phyloP scores from a whole-genome alignment of 805 yeast genomes.

The Candida ficus region DNA sequence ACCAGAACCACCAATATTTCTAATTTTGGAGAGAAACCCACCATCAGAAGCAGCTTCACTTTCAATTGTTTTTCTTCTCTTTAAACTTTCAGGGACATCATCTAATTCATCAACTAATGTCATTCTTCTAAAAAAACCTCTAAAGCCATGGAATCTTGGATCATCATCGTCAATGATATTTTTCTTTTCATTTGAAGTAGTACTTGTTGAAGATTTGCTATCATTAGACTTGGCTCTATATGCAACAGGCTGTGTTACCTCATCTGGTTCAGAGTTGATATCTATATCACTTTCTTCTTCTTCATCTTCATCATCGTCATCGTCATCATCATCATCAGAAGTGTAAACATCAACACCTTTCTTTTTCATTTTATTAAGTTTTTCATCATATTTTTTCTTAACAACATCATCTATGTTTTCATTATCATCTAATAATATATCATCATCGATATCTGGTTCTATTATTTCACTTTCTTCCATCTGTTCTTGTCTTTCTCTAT shows the following conservation, averaged over 20 bases:
- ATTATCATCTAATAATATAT: conserved; percentile 1
- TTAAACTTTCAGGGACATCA: conserved; percentile 10
- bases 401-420: conserved; percentile 8
- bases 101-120: conserved; percentile 18
- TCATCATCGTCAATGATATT: conserved; percentile 6
- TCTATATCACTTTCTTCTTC: conserved; percentile 21
- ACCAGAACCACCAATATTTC: conserved; percentile 29
- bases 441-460: conserved; percentile 6
- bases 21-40: conserved; percentile 25
- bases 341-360: conserved; percentile 12
- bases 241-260: too few species aligned
- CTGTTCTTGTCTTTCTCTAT: conserved; percentile 12
- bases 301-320: conserved; percentile 1
- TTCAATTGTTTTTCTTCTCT: conserved; percentile 12
- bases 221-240: not conserved
- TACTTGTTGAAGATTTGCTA: not conserved
- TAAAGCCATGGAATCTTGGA: conserved; percentile 12
- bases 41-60: conserved; percentile 20
- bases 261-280: conserved; percentile 17
- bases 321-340: conserved; percentile 3
- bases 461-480: conserved; percentile 7
- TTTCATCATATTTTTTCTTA: conserved; percentile 14
- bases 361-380: conserved; percentile 14
- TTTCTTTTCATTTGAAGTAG: conserved; percentile 1
- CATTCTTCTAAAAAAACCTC: conserved; percentile 16